Conservation (phyloP, 2,329 filamentous ascomycete species). For the Ceratocystis ficicola region DNA sequence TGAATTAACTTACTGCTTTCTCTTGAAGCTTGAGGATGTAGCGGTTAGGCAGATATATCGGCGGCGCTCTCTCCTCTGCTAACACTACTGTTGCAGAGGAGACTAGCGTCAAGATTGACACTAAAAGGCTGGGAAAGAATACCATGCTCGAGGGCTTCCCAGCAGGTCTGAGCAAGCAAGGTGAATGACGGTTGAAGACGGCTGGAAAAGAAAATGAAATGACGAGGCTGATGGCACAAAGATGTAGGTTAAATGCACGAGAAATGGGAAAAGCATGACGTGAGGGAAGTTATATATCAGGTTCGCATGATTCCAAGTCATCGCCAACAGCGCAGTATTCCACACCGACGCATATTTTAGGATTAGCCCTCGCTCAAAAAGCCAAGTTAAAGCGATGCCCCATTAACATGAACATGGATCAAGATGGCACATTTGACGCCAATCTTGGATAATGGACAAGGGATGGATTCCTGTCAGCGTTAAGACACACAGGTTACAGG, state of each 20-base stretch:
- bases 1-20: constrained; percentile 31
- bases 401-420: background rate
- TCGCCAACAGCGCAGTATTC: too few species aligned
- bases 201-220: background rate
- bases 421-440: background rate
- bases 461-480: background rate
- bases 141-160: constrained; percentile 26
- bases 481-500: background rate
- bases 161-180: background rate
- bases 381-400: background rate
- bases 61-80: background rate
- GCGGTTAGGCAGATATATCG: constrained; percentile 32
- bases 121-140: constrained; percentile 30
- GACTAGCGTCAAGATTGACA: constrained; percentile 31
- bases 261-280: background rate
- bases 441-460: background rate
- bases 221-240: background rate
- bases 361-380: background rate
- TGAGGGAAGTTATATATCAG: background rate
- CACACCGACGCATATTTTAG: background rate
- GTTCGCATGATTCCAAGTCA: background rate
- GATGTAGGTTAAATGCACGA: background rate
- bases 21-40: constrained; percentile 45
- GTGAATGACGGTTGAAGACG: background rate
- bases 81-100: constrained; percentile 26